A percentile compares a stretch with the other conserved stretches of the same genome.
These are phyloP conservation scores for Ophiognomonia clavigignenti-juglandacearum DNA, from an alignment of 2,329 filamentous ascomycete species.

Conservation along the genomic window DNA sequence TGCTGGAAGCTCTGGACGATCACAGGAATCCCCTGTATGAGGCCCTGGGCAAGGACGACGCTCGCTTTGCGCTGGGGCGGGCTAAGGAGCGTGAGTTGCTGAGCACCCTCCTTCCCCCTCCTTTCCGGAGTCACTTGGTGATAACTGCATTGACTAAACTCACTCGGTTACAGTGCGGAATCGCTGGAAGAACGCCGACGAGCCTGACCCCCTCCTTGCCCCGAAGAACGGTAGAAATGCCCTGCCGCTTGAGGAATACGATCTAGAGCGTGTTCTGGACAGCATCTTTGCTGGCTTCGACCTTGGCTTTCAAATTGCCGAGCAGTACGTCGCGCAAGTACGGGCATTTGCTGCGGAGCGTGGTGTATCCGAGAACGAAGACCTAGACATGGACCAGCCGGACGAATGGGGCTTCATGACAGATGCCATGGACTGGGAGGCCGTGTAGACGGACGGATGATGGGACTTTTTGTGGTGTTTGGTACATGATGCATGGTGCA, in stretches of 20 bases:
- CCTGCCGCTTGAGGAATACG: conserved; percentile 52
- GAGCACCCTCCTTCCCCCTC: too few species aligned
- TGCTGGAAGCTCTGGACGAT: conserved; percentile 58
- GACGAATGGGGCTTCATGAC: conserved; percentile 53
- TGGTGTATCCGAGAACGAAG: conserved; percentile 18
- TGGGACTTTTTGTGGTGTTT: background rate
- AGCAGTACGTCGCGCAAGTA: conserved; percentile 31
- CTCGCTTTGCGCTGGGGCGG: conserved; percentile 52
- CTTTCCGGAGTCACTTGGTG: background rate
- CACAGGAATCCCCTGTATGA: conserved; percentile 49
- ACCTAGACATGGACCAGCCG: conserved; percentile 15
- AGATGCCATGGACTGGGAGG: conserved; percentile 57
- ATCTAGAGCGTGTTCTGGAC: conserved; percentile 55
- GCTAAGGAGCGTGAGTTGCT: conserved; percentile 56
- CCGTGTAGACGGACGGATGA: too few species aligned
- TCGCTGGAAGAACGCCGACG: conserved; percentile 65
- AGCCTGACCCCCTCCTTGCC: conserved; percentile 30
- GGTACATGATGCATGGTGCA: background rate
- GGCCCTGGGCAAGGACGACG: conserved; percentile 50
- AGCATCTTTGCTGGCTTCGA: conserved; percentile 56
- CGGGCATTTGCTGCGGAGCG: conserved; percentile 14
- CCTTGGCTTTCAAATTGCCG: conserved; percentile 48
- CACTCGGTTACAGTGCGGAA: conserved; percentile 48
- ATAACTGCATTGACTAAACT: background rate
- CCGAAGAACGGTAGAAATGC: conserved; percentile 13